Evolutionary conservation across 2,329 filamentous ascomycete genomes (phyloP), one percentile per base, ranked within the genome.

Genomic region (Colletotrichum brevisporum): DNA sequence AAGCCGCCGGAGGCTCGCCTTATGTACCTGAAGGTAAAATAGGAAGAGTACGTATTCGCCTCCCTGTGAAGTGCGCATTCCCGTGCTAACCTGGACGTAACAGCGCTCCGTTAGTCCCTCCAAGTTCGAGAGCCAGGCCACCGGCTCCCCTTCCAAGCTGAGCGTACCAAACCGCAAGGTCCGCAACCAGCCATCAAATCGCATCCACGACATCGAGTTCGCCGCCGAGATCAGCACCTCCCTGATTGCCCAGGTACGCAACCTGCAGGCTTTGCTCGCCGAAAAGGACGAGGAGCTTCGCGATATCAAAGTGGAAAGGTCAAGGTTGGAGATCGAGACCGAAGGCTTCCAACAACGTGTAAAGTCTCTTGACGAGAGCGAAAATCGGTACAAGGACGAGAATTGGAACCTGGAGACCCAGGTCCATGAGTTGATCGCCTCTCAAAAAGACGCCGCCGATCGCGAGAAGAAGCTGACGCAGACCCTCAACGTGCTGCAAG

Each of bases 221-320:
- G 96, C 95, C n/a, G 95, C 96, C 58, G 95, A 99, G 78, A 98
- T 99, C 75, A 98, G 94, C 77, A 97, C 94, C 6, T 97, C 94
- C 2, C 86, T 99, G 59, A 91, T 99, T 59, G 91, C 92, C n/a
- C 96, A 98, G 82, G 93, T 99, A 58, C 92, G 96, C 71, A 94
- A 96, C 77, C 83, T 99, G 63, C 96, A 99, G 79, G 88, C 91
- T 2, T 85, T 97, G 16, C 86, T 99, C 12, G 88, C 91, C 0
- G 94, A 98, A 81, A 93, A 94, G 73, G 96, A 99, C 72, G 95
- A 97, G 60, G 87, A 94, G 54, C 83, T 98, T 73, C 95, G 93
- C 78, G 87, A 90, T 18, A 85, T 91, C 71, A 92, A 92, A 73
- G 79, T 90, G 59, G 94, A 97, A 71, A 93, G 92, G 75, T 91